These are phyloP conservation scores for Nannochloris sp. DNA, from an alignment of 139 green algal species.

Conservation along the genomic window DNA sequence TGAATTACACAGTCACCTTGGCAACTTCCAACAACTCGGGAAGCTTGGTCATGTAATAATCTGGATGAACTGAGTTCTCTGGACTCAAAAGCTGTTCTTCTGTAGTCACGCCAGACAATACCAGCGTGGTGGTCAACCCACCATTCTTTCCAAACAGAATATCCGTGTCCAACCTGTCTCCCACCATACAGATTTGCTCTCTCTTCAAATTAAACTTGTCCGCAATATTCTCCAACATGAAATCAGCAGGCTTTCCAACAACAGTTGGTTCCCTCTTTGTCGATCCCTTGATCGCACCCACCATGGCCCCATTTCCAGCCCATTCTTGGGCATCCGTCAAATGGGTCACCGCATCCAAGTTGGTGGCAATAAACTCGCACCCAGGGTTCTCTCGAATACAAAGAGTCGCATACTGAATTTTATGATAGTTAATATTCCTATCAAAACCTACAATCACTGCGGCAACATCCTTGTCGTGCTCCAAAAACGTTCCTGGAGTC, in stretches of 20 bases:
- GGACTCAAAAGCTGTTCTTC: constrained; percentile 70
- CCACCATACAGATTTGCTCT: constrained; percentile 97
- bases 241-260: constrained; percentile 90
- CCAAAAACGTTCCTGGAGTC: constrained; percentile 67
- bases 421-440: constrained; percentile 99
- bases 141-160: constrained; percentile 97
- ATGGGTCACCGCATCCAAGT: constrained; percentile 96
- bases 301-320: constrained; percentile 93
- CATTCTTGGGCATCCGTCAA: constrained; percentile 96
- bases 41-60: constrained; percentile 84
- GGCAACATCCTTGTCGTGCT: constrained; percentile 84
- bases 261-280: constrained; percentile 86
- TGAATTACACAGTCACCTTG: constrained; percentile 9
- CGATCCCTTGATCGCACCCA: constrained; percentile 87
- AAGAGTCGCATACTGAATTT: constrained; percentile 96
- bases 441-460: constrained; percentile 98
- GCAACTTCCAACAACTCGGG: constrained; percentile 24
- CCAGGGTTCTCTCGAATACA: constrained; percentile 97
- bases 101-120: constrained; percentile 82
- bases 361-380: constrained; percentile 98
- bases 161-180: constrained; percentile 97
- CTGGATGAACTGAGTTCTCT: constrained; percentile 81
- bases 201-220: constrained; percentile 50
- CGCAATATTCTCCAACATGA: constrained; percentile 97
- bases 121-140: constrained; percentile 80